A percentile compares a stretch with the other conserved stretches of the same genome.
These are phyloP conservation scores for Tuber umbilicatum DNA, from an alignment of 495 filamentous ascomycete species.

Conservation along the genomic window DNA sequence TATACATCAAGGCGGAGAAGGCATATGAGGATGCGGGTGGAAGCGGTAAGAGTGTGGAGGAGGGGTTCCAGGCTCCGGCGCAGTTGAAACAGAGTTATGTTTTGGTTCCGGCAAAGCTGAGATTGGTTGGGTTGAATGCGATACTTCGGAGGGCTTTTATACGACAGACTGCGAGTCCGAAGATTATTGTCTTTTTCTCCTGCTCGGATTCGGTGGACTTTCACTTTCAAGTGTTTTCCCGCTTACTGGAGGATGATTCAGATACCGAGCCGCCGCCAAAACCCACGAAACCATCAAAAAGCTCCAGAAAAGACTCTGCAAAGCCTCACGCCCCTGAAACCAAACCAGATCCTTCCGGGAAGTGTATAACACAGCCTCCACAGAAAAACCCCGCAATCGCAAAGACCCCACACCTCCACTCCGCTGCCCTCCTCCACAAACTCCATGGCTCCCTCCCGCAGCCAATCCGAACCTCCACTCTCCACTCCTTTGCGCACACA, in stretches of 20 bases:
- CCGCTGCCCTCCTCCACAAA: constrained; percentile 62
- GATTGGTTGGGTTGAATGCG: constrained; percentile 77
- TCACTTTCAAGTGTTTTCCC: constrained; percentile 78
- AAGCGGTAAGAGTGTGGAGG: constrained; percentile 47
- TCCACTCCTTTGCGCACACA: constrained; percentile 61
- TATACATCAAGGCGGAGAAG: constrained; percentile 70
- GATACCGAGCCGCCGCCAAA: neutral
- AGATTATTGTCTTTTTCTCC: constrained; percentile 91
- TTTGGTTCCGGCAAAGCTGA: constrained; percentile 78
- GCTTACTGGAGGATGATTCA: constrained; percentile 6
- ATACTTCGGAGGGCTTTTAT: constrained; percentile 79
- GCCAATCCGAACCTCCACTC: constrained; percentile 73
- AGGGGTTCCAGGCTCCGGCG: constrained; percentile 72
- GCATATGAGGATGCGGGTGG: constrained; percentile 46
- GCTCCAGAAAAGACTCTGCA: constrained; percentile 5
- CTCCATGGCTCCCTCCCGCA: constrained; percentile 93
- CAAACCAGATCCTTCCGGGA: neutral
- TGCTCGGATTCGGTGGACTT: constrained; percentile 97
- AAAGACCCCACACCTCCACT: constrained; percentile 42
- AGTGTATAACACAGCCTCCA: neutral
- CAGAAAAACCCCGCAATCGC: constrained; percentile 45
- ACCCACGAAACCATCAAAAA: neutral
- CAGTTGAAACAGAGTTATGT: constrained; percentile 88
- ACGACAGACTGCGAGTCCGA: constrained; percentile 80
- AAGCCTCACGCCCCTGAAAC: neutral